A percentile compares a stretch with the other conserved stretches of the same genome.
These are phyloP conservation scores for Carex sylvatica DNA, from an alignment of 202 grass and related monocot species.

Conservation along the genomic window DNA sequence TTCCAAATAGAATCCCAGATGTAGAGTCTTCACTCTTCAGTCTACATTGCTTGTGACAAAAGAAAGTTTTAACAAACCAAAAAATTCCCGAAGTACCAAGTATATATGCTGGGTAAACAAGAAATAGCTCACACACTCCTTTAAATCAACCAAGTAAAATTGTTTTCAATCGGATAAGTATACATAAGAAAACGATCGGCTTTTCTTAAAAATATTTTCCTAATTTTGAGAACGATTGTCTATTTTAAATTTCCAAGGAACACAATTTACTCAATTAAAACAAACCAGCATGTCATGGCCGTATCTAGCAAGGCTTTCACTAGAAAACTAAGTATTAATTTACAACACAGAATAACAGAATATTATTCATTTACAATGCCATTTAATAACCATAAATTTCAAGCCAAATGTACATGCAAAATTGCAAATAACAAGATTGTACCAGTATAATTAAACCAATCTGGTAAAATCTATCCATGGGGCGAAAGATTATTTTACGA, in stretches of 20 bases:
- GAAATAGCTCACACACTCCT: background rate
- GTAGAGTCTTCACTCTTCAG: background rate
- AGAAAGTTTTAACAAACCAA: background rate
- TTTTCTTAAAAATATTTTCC: background rate
- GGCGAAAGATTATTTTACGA: background rate
- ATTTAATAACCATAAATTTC: background rate
- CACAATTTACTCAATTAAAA: background rate
- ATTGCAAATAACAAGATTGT: background rate
- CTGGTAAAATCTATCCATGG: background rate
- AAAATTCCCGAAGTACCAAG: background rate
- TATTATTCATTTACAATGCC: background rate
- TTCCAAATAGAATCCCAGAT: background rate
- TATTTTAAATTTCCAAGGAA: background rate
- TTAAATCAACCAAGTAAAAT: background rate
- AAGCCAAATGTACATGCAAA: background rate
- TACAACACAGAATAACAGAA: background rate
- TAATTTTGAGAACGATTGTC: background rate
- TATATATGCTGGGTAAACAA: background rate
- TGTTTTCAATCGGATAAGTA: background rate
- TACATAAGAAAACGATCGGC: background rate
- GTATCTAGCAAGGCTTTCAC: background rate
- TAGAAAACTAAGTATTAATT: background rate
- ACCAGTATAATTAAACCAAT: background rate
- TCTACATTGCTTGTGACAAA: background rate
- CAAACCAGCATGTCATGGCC: background rate